Conservation (phyloP, 805 yeast genomes). For the Jamesozyma spencerorum region DNA sequence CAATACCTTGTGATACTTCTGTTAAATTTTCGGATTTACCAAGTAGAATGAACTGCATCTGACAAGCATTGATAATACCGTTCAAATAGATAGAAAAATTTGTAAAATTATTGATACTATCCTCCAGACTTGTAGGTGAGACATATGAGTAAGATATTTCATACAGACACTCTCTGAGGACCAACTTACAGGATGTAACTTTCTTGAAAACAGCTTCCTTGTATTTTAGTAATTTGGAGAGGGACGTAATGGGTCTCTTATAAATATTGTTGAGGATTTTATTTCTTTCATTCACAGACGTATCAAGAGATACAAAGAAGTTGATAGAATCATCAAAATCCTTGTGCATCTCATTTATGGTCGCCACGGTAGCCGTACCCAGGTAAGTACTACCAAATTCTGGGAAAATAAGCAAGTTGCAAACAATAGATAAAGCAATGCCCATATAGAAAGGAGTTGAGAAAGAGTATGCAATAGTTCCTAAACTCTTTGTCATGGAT, state of each 20-base stretch:
- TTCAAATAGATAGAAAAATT: conserved; percentile 29
- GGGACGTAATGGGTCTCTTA: conserved; percentile 17
- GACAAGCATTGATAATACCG: conserved; percentile 42
- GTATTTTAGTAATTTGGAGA: conserved; percentile 29
- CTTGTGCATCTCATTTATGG: conserved; percentile 34
- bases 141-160: conserved; percentile 41
- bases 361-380: conserved; percentile 35
- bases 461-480: conserved; percentile 29
- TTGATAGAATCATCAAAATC: conserved; percentile 33
- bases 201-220: conserved; percentile 30
- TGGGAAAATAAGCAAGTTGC: conserved; percentile 39
- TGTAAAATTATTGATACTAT: conserved; percentile 28
- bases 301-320: conserved; percentile 30
- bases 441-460: conserved; percentile 40
- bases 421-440: conserved; percentile 35
- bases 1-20: conserved; percentile 12
- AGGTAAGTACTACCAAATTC: conserved; percentile 44
- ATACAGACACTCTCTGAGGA: conserved; percentile 39
- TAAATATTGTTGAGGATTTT: conserved; percentile 11
- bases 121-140: conserved; percentile 36
- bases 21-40: conserved; percentile 14
- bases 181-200: conserved; percentile 31
- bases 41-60: conserved; percentile 34
- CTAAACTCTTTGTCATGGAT: conserved; percentile 27
- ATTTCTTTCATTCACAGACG: neutral